Evolutionary conservation across 2,329 filamentous ascomycete genomes (phyloP), one percentile per base, ranked within the genome.

Genomic region (Chaetomium globosum): DNA sequence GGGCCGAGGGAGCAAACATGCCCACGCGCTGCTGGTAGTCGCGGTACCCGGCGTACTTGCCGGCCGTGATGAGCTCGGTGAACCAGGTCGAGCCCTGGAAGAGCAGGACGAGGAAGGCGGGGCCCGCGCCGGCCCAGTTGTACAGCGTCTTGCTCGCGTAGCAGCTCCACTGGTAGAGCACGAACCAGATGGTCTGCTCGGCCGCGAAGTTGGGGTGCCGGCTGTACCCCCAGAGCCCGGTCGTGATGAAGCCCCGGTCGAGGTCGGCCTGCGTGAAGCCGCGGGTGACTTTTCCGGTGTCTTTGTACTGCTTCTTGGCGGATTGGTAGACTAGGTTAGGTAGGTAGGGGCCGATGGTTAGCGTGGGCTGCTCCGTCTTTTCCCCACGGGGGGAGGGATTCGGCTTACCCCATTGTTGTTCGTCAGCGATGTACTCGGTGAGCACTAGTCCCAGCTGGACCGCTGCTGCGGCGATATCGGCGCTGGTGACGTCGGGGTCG

Each of bases 171-270:
- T 92, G 86, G 77, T 98, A 98, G 60, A 98, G 78, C 9, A 87
- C 80, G 61, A 96, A 83, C 95, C 95, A 99, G 72, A 98, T 87
- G 33, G 87, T 82, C 79, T 98, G 95, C 78, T 99, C 95, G 5
- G 91, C 92, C 5, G 91, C 87, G 74, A 98, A 99, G 77, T 99
- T 99, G 56, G 95, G 95, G 76, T 99, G 96, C 54, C 95, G 86
- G 71, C 90, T 94, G 80, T 89, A 93, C 0, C 88, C 89, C 89
- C 91, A 99, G 8, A 99, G 81, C 0, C 95, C 95, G 4, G 83
- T 87, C 9, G 91, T 89, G 69, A 91, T 83, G 78, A 99, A 99
- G 51, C 95, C 95, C 46, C 94, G 90, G 69, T 97, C 92, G 30
- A 99, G 85, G 61, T 97, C 92, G 66, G 87, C 86, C 70, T 89